A percentile compares a stretch with the other conserved stretches of the same genome.
Conservation (phyloP, 805 yeast species). For the Candida ortonii region DNA sequence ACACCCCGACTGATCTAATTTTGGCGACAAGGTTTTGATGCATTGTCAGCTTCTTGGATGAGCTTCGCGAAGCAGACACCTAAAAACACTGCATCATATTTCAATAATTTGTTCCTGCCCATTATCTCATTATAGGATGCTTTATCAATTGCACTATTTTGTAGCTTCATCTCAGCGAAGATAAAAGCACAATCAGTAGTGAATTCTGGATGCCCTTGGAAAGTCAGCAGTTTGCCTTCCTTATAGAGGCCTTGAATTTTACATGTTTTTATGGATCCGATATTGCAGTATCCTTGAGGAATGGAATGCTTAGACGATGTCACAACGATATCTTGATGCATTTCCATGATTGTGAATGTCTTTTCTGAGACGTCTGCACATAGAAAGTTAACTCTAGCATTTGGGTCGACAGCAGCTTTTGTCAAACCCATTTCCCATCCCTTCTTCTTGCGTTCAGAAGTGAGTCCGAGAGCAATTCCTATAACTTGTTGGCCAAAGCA, state of each 20-base stretch:
- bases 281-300: constrained; percentile 37
- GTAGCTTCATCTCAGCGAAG: too few relatives aligned
- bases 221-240: constrained; percentile 51
- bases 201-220: constrained; percentile 94
- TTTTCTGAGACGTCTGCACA: constrained; percentile 11
- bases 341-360: constrained; percentile 44
- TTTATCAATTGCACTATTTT: too few relatives aligned
- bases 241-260: constrained; percentile 65
- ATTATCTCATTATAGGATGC: too few relatives aligned
- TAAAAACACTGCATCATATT: too few relatives aligned
- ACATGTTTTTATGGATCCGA: constrained; percentile 58
- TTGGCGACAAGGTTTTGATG: too few relatives aligned
- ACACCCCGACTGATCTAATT: too few relatives aligned
- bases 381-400: constrained; percentile 24
- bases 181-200: constrained; percentile 36
- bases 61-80: too few relatives aligned
- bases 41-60: too few relatives aligned
- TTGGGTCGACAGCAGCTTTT: constrained; percentile 44
- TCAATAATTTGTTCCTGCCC: too few relatives aligned
- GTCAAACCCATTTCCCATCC: constrained; percentile 79
- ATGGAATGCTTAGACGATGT: constrained; percentile 9
- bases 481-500: constrained; percentile 90
- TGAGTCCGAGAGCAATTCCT: constrained; percentile 60
- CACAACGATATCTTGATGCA: constrained; percentile 53
- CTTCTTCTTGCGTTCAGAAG: constrained; percentile 50